A percentile compares a stretch with the other conserved stretches of the same genome.
These are phyloP conservation scores for Diddensiella caesifluorescens DNA, from an alignment of 805 yeast species.

Conservation along the genomic window DNA sequence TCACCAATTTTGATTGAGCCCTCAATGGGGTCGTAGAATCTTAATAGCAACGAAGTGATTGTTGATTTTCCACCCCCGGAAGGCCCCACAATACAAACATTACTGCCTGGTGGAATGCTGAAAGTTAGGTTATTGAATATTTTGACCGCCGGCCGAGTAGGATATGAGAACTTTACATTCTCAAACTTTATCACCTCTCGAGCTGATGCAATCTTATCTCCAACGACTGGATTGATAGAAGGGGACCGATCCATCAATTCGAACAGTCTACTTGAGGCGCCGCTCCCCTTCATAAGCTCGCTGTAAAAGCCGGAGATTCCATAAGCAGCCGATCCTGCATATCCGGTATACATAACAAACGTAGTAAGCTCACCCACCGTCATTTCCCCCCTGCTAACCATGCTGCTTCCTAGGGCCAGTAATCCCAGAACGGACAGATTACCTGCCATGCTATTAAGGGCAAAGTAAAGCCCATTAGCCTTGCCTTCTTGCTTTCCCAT, in stretches of 20 bases:
- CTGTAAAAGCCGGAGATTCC: conserved; percentile 88
- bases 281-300: conserved; percentile 95
- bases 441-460: conserved; percentile 79
- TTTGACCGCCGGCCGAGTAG: conserved; percentile 68
- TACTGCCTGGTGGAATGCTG: conserved; percentile 69
- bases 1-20: conserved; percentile 67
- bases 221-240: conserved; percentile 59
- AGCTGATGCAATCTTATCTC: conserved; percentile 41
- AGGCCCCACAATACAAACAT: conserved; percentile 94
- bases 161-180: conserved; percentile 68
- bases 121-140: conserved; percentile 62
- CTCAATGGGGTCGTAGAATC: conserved; percentile 72
- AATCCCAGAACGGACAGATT: conserved; percentile 73
- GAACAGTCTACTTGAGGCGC: conserved; percentile 88
- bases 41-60: conserved; percentile 65
- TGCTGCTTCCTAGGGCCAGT: conserved; percentile 71
- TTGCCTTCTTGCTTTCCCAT: conserved; percentile 77
- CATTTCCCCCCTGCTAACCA: conserved; percentile 71
- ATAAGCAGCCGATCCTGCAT: conserved; percentile 87
- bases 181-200: conserved; percentile 49
- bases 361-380: conserved; percentile 87
- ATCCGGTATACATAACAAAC: conserved; percentile 92
- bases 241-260: conserved; percentile 81
- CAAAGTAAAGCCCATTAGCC: conserved; percentile 68
- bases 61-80: conserved; percentile 96